These are phyloP conservation scores for Talaromyces sp. DNA, from an alignment of 2,329 filamentous ascomycete genomes.

Conservation along the genomic window DNA sequence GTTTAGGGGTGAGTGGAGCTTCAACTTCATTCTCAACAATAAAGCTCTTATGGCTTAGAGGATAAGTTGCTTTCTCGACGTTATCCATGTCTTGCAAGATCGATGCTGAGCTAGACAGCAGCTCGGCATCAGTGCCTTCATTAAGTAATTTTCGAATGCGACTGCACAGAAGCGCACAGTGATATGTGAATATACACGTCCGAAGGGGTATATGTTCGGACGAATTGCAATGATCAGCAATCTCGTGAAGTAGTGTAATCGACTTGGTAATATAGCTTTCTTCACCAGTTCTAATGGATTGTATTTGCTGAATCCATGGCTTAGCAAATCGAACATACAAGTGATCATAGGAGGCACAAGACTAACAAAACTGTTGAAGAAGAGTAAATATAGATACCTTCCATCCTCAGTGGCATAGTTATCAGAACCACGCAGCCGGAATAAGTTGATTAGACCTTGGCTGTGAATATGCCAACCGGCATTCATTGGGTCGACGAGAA, in stretches of 20 bases:
- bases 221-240: not conserved
- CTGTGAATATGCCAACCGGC: constrained; percentile 8
- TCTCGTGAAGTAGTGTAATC: not conserved
- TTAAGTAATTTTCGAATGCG: not conserved
- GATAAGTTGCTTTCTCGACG: constrained; percentile 6
- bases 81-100: constrained; percentile 9
- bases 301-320: not conserved
- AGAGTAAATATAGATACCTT: not conserved
- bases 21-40: not conserved
- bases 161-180: constrained; percentile 8
- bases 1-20: not conserved
- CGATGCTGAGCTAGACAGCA: not conserved
- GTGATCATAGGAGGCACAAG: no score
- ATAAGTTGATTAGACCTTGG: constrained; percentile 4
- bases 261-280: constrained; percentile 8
- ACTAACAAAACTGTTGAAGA: constrained; percentile 12
- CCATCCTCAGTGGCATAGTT: constrained; percentile 3
- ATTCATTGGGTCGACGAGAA: not conserved
- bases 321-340: not conserved
- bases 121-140: not conserved
- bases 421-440: constrained; percentile 8
- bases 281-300: not conserved
- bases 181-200: constrained; percentile 4
- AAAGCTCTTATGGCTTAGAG: not conserved
- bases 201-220: constrained; percentile 7